phyloP scores from a whole-genome alignment of 768 basidiomycete genomes.

The Tricholoma terreum region DNA sequence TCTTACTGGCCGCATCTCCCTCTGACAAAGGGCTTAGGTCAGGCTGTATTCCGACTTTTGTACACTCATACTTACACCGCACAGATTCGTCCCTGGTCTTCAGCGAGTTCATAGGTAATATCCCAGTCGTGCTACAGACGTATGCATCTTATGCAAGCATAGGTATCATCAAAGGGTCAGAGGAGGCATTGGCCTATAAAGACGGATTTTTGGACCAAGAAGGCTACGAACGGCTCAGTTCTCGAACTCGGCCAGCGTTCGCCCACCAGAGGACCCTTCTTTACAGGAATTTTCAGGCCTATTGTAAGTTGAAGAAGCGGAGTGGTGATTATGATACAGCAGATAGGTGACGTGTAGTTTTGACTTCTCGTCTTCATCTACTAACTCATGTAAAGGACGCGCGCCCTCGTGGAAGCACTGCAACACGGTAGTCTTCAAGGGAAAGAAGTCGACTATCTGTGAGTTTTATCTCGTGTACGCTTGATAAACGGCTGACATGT shows the following conservation, averaged over 20 bases:
- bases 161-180: constrained; percentile 70
- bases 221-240: constrained; percentile 46
- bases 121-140: neutral
- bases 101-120: constrained; percentile 59
- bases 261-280: constrained; percentile 43
- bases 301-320: constrained; percentile 43
- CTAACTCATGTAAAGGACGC: constrained; percentile 40
- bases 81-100: constrained; percentile 62
- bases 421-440: constrained; percentile 31
- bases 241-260: constrained; percentile 53
- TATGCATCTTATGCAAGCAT: neutral
- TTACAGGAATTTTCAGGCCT: constrained; percentile 53
- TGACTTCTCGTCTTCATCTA: neutral
- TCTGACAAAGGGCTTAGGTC: constrained; percentile 54
- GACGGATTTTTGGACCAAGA: constrained; percentile 39
- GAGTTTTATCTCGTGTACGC: constrained; percentile 11
- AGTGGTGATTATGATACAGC: constrained; percentile 51
- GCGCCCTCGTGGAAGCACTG: constrained; percentile 41
- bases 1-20: constrained; percentile 62
- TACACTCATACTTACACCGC: neutral
- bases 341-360: constrained; percentile 43
- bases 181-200: constrained; percentile 37
- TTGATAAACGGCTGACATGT: neutral
- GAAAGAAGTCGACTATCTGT: constrained; percentile 55
- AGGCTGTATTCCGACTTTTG: neutral